Base-by-base conservation (phyloP, 768 basidiomycete genomes). In the Russula emetica region DNA sequence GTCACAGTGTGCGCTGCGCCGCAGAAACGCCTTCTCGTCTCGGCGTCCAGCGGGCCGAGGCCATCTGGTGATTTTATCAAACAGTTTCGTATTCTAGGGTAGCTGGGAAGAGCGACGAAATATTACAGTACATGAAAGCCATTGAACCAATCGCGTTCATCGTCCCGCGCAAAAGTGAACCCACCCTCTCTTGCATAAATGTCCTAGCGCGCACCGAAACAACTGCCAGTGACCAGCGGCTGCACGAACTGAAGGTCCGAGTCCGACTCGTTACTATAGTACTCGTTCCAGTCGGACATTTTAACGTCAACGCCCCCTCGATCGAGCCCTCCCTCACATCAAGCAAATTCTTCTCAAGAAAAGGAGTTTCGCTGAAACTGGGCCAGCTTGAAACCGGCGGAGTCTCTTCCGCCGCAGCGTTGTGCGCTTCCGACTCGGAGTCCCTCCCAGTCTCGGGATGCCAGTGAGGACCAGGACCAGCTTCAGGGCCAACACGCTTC, bases 81-180 rank as follows among this genome's bases (percentile, higher is more conserved):
- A 30, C 30, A 6, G 4, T 30, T 30, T 30, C 32, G 32, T 32
- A 32, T 32, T 32, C 32, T 10, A 32, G 8, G 32, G 32, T 32
- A 32, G 9, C 9, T 2, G 0, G 32, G 4, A 28, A 28, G 28
- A 28, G 28, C 84, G 16, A n/a, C n/a, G n/a, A n/a, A n/a, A n/a
- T n/a, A n/a, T n/a, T n/a, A n/a, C n/a, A n/a, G n/a, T n/a, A n/a
- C n/a, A 85, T 82, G 3, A 76, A 76, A 26, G 79, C 79, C 40
- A 83, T 99, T 62, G 95, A 98, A 73, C 91, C 96, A 20, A 88
- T 99, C 70, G 86, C 86, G 0, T 99, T 98, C 76, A 92, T 96
- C 70, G 94, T 98, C 16, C 96, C 95, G 16, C 84, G 96, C 66
- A 96, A 89, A 76, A 92, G 90, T 66, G 56, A 81, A 7, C 28